phyloP scores from a whole-genome alignment of 2,329 filamentous ascomycete genomes.

The Zymoseptoria passerinii region DNA sequence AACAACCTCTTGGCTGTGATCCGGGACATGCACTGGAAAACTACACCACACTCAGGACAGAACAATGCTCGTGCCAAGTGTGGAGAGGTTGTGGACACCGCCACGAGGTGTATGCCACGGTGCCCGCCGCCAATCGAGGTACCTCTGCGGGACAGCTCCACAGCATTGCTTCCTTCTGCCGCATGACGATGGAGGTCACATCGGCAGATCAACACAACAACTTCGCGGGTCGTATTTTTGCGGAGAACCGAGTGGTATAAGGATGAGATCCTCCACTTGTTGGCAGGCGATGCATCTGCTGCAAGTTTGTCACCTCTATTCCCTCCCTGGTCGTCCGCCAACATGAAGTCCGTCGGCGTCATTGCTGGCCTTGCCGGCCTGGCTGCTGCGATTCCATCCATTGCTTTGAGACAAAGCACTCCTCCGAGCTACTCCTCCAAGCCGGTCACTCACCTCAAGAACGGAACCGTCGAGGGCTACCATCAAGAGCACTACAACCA shows the following conservation, averaged over 20 bases:
- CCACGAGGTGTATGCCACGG: not conserved
- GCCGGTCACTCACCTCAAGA: constrained; percentile 26
- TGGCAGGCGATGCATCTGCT: not conserved
- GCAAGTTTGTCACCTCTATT: not conserved
- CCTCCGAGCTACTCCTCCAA: not conserved
- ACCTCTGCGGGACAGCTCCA: not conserved
- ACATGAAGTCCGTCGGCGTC: constrained; percentile 8
- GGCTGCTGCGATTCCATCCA: constrained; percentile 3
- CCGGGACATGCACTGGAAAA: not conserved
- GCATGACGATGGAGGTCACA: not conserved
- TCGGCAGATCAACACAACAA: not conserved
- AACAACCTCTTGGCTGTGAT: too few relatives aligned
- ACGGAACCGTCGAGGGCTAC: constrained; percentile 36
- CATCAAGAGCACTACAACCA: constrained; percentile 36
- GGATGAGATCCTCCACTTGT: not conserved
- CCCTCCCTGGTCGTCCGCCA: not conserved
- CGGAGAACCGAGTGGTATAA: not conserved
- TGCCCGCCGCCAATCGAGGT: not conserved
- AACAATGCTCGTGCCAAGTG: not conserved
- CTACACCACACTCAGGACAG: not conserved
- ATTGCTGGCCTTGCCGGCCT: constrained; percentile 6
- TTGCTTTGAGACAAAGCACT: not conserved
- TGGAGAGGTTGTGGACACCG: not conserved
- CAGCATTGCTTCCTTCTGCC: not conserved
- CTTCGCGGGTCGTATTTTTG: not conserved